Conservation (phyloP, 805 yeast genomes). For the Blastobotrys americana region DNA sequence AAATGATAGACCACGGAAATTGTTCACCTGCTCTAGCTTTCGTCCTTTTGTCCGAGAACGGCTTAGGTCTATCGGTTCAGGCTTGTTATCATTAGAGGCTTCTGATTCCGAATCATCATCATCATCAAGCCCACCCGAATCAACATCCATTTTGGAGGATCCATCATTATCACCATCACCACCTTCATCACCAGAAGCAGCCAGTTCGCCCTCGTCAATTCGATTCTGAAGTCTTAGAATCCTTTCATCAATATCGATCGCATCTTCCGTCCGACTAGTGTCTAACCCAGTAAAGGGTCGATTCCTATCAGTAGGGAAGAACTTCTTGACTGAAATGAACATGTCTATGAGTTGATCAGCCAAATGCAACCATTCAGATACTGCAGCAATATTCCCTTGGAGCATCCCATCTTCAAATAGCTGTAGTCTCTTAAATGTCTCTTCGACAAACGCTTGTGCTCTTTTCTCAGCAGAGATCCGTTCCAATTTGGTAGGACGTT, state of each 20-base stretch:
- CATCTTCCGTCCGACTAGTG: constrained; percentile 44
- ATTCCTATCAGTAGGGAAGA: constrained; percentile 71
- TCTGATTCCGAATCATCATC: constrained; percentile 25
- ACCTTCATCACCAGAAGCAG: constrained; percentile 16
- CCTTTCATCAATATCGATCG: constrained; percentile 60
- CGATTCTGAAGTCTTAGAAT: constrained; percentile 19
- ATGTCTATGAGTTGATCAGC: constrained; percentile 80
- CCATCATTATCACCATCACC: background rate
- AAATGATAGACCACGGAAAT: constrained; percentile 68
- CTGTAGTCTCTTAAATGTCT: constrained; percentile 47
- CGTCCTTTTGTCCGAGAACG: no score
- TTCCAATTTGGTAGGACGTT: constrained; percentile 35
- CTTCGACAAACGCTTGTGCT: constrained; percentile 51
- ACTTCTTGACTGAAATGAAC: constrained; percentile 67
- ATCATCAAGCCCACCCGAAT: no score
- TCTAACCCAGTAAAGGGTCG: constrained; percentile 59
- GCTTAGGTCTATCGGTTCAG: no score
- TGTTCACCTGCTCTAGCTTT: constrained; percentile 18
- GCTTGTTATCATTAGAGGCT: constrained; percentile 9
- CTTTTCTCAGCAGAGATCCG: constrained; percentile 48
- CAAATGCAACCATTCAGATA: constrained; percentile 71
- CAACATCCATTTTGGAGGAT: no score
- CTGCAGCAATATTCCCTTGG: constrained; percentile 51
- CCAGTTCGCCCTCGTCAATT: constrained; percentile 25
- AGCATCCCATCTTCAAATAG: constrained; percentile 45